phyloP scores from a whole-genome alignment of 2,329 filamentous ascomycete species.

The Cladophialophora carrionii region DNA sequence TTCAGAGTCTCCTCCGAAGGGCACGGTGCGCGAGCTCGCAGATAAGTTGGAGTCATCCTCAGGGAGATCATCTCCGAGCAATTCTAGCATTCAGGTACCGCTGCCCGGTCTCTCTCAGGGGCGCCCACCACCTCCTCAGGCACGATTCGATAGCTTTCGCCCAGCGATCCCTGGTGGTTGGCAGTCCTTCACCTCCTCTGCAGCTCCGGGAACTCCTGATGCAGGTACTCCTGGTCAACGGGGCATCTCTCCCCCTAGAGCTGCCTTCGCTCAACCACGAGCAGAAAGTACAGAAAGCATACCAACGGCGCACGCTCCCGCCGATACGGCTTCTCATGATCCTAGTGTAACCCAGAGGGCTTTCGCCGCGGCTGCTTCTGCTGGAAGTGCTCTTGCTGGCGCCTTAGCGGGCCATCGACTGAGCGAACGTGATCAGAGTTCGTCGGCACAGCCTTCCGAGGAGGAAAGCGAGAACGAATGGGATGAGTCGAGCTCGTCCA shows the following conservation, averaged over 20 bases:
- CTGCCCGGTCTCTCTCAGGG: conserved; percentile 14
- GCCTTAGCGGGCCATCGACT: conserved; percentile 46
- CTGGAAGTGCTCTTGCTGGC: conserved; percentile 54
- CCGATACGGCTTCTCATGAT: conserved; percentile 10
- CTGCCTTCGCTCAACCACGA: conserved; percentile 14
- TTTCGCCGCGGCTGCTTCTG: conserved; percentile 51
- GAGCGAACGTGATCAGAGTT: conserved; percentile 40
- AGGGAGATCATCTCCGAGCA: conserved; percentile 34
- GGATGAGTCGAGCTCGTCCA: conserved; percentile 42
- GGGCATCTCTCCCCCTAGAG: conserved; percentile 9
- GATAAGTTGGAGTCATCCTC: conserved; percentile 52
- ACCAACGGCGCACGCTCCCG: conserved; percentile 34
- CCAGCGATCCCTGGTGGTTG: conserved; percentile 58
- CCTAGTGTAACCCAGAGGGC: conserved; percentile 35
- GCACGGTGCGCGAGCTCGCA: conserved; percentile 56
- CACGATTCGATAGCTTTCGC: conserved; percentile 50
- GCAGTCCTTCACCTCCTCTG: conserved; percentile 52
- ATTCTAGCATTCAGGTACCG: conserved; percentile 1
- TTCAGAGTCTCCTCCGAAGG: conserved; percentile 54
- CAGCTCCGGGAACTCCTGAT: conserved; percentile 20
- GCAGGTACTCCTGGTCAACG: conserved; percentile 14
- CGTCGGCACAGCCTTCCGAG: conserved; percentile 24
- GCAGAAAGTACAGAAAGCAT: conserved; percentile 34
- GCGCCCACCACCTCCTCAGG: conserved; percentile 30
- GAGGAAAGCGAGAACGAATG: conserved; percentile 43